A percentile compares a stretch with the other conserved stretches of the same genome.
Conservation (phyloP, 805 yeast species). For the Candida andamanensis region DNA sequence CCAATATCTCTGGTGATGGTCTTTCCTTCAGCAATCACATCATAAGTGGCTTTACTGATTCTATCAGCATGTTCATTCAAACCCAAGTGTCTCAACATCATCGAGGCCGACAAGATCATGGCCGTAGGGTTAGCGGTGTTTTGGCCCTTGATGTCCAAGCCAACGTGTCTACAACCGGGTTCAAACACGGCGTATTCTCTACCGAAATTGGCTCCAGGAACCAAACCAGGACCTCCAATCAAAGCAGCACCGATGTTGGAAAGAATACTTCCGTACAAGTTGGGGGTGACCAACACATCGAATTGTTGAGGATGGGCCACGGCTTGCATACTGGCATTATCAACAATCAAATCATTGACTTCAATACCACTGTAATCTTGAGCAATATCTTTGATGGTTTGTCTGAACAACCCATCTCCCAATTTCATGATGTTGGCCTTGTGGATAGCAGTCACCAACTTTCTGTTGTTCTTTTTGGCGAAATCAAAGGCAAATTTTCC, state of each 20-base stretch:
- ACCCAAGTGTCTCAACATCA: constrained; percentile 94
- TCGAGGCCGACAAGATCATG: constrained; percentile 84
- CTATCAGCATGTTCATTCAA: constrained; percentile 78
- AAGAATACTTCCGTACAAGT: constrained; percentile 94
- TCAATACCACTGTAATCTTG: constrained; percentile 79
- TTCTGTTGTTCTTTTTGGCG: constrained; percentile 88
- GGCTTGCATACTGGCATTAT: constrained; percentile 99
- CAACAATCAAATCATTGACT: constrained; percentile 92
- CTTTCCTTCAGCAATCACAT: constrained; percentile 84
- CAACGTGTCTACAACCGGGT: constrained; percentile 99
- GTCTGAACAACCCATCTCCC: constrained; percentile 96
- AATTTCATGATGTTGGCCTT: constrained; percentile 99
- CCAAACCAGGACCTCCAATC: constrained; percentile 97
- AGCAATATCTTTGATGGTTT: constrained; percentile 81
- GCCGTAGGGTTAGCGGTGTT: constrained; percentile 98
- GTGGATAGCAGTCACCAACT: constrained; percentile 93
- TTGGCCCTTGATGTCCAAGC: constrained; percentile 91
- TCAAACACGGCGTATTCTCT: constrained; percentile 96
- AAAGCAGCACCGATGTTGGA: constrained; percentile 97
- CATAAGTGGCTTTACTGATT: constrained; percentile 84
- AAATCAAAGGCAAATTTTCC: constrained; percentile 97
- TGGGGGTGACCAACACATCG: constrained; percentile 96
- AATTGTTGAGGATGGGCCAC: constrained; percentile 97
- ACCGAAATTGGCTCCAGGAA: constrained; percentile 98
- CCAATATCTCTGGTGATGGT: constrained; percentile 86